Evolutionary conservation across 1,139 yeast genomes (phyloP).

Genomic region (Keqinozyma sinolaborantium): DNA sequence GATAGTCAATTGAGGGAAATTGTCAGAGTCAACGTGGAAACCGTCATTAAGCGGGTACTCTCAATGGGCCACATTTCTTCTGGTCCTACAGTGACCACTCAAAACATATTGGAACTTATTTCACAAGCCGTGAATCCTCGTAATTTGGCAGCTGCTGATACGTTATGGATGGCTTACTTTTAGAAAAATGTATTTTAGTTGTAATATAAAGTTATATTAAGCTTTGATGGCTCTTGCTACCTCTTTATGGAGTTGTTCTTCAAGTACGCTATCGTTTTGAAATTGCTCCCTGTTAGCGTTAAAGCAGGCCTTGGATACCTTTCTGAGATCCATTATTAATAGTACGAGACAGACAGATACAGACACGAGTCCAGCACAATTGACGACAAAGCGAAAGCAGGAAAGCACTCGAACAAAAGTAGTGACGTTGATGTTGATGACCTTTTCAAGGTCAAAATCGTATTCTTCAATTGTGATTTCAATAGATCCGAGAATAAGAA

Average conservation of each 20-base stretch:
- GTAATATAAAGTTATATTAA: slow-evolving; percentile 2
- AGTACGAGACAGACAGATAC: no score
- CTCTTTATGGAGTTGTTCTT: slow-evolving; percentile 1
- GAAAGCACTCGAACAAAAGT: slow-evolving; percentile 14
- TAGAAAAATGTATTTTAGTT: slow-evolving; percentile 17
- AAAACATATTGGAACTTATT: slow-evolving; percentile 84
- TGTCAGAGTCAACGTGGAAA: slow-evolving; percentile 84
- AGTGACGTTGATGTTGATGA: slow-evolving; percentile 23
- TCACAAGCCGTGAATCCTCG: slow-evolving; percentile 97
- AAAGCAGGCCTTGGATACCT: slow-evolving; percentile 7
- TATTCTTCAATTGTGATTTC: slow-evolving; percentile 5
- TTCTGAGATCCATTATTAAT: slow-evolving; percentile 19
- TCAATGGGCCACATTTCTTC: slow-evolving; percentile 79
- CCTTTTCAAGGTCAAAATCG: slow-evolving; percentile 9
- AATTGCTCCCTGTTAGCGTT: no score
- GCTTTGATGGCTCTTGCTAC: slow-evolving; percentile 1
- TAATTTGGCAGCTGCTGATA: slow-evolving; percentile 88
- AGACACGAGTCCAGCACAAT: slow-evolving; percentile 11
- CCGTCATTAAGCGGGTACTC: slow-evolving; percentile 65
- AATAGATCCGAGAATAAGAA: no score
- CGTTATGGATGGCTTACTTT: slow-evolving; percentile 94
- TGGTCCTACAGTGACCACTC: slow-evolving; percentile 81
- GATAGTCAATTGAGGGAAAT: slow-evolving; percentile 84
- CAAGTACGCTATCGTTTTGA: neutral
- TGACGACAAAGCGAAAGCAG: slow-evolving; percentile 10